Percentiles rank a stretch among this genome's conserved stretches.
Evolutionary conservation across 176 grass and related monocot species (phyloP).

Genomic region (Avena sativa): DNA sequence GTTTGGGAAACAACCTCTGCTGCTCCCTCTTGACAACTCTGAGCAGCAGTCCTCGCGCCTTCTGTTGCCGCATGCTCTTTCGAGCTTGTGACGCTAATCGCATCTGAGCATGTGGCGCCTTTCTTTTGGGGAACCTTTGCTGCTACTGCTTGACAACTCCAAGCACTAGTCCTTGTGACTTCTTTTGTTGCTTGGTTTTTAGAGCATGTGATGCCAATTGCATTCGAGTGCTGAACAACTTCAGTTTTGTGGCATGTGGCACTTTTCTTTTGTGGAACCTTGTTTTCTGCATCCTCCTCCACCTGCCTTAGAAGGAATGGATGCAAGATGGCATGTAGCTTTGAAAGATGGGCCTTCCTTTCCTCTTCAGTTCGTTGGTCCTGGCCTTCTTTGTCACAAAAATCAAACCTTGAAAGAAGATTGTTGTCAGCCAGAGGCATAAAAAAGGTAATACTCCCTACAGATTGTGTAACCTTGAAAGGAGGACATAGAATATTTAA

Average conservation of each 20-base stretch:
- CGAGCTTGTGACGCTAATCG: not conserved
- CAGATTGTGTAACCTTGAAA: too few relatives aligned
- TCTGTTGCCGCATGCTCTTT: not conserved
- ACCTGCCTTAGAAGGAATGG: not conserved
- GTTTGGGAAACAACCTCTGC: not conserved
- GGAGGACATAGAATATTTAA: not conserved
- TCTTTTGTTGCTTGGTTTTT: not conserved
- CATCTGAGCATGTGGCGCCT: constrained; percentile 11
- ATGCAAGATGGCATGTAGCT: not conserved
- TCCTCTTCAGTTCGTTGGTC: not conserved
- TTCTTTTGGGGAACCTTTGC: not conserved
- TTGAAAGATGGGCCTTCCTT: not conserved
- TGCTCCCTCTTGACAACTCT: not conserved
- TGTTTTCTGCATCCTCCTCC: not conserved
- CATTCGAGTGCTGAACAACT: not conserved
- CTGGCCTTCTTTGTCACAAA: not conserved
- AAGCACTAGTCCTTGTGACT: not conserved
- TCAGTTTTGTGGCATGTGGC: not conserved
- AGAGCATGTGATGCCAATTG: not conserved
- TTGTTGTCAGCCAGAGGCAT: not conserved
- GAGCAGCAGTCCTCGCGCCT: not conserved
- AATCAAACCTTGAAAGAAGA: not conserved
- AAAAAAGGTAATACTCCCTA: not conserved
- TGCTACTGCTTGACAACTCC: not conserved
- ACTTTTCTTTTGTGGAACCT: not conserved